Conservation (phyloP, 1,284 basidiomycete genomes). For the Puccinia polysora region DNA sequence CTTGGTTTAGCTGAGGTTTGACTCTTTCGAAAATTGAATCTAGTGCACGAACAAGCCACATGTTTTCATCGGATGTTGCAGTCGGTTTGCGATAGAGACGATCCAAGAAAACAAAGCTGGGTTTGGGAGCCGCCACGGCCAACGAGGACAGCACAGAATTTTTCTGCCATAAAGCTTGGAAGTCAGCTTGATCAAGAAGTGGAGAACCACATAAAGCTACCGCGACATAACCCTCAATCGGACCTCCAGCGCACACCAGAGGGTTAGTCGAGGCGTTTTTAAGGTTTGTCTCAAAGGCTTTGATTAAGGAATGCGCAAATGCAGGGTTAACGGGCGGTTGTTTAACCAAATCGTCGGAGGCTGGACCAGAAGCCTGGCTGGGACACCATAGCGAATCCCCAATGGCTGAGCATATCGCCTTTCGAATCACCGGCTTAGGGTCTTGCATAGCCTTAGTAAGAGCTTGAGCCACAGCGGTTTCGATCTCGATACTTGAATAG, state of each 20-base stretch:
- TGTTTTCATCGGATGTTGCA: slow-evolving; percentile 62
- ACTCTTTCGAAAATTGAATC: slow-evolving; percentile 60
- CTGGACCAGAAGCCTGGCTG: neutral
- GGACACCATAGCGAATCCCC: slow-evolving; percentile 36
- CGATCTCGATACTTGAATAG: slow-evolving; percentile 11
- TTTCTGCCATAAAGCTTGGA: slow-evolving; percentile 46
- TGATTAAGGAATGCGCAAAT: slow-evolving; percentile 13
- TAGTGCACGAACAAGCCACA: slow-evolving; percentile 70
- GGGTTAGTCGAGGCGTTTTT: slow-evolving; percentile 64
- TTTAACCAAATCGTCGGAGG: neutral
- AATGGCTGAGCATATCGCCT: slow-evolving; percentile 31
- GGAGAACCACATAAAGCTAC: slow-evolving; percentile 59
- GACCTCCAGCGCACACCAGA: slow-evolving; percentile 61
- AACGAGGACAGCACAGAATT: slow-evolving; percentile 53
- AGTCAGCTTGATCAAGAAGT: slow-evolving; percentile 39
- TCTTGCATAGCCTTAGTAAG: slow-evolving; percentile 42
- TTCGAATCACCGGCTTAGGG: slow-evolving; percentile 36
- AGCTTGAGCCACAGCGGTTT: slow-evolving; percentile 10
- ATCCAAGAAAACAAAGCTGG: slow-evolving; percentile 78
- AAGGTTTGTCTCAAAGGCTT: slow-evolving; percentile 63
- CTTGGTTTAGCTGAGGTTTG: slow-evolving; percentile 60
- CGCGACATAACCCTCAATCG: slow-evolving; percentile 77
- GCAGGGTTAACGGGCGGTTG: neutral
- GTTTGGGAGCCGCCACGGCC: slow-evolving; percentile 59
- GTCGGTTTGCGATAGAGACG: slow-evolving; percentile 72